phyloP scores from a whole-genome alignment of 768 basidiomycete species.

The Sarcomyxa edulis region DNA sequence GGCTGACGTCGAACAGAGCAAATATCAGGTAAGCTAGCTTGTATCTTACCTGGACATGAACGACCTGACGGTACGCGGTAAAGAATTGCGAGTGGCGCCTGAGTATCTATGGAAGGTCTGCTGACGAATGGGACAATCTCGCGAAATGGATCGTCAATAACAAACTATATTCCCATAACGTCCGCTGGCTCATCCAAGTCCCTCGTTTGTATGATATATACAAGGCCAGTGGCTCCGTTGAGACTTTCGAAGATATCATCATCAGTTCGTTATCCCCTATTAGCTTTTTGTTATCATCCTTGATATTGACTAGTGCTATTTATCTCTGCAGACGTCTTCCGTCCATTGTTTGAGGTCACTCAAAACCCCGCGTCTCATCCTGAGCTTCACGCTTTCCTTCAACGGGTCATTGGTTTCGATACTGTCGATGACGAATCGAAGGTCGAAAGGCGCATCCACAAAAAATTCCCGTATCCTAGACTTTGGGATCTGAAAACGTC shows the following conservation, averaged over 20 bases:
- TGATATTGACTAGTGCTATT: neutral
- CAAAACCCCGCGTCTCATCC: conserved; percentile 86
- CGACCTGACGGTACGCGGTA: neutral
- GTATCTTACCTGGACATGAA: neutral
- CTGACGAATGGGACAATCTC: conserved; percentile 94
- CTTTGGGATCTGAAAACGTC: conserved; percentile 88
- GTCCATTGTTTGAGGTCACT: conserved; percentile 93
- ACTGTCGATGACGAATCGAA: conserved; percentile 99
- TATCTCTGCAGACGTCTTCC: conserved; percentile 69
- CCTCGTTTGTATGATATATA: conserved; percentile 95
- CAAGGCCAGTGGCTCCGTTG: conserved; percentile 78
- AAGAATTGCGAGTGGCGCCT: conserved; percentile 97
- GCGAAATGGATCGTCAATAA: conserved; percentile 95
- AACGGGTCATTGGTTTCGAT: conserved; percentile 94
- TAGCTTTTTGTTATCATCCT: too few species aligned
- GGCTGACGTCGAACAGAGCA: conserved; percentile 96
- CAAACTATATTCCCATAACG: conserved; percentile 93
- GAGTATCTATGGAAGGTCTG: conserved; percentile 85
- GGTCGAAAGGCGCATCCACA: conserved; percentile 83
- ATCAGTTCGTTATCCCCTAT: conserved; percentile 51
- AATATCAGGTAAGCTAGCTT: conserved; percentile 73
- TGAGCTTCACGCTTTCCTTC: conserved; percentile 91
- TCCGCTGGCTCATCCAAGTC: conserved; percentile 95
- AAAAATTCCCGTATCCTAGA: conserved; percentile 89
- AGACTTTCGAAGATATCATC: conserved; percentile 89